Evolutionary conservation across 1,139 yeast species (phyloP).

Genomic region (Meyerozyma carpophila): DNA sequence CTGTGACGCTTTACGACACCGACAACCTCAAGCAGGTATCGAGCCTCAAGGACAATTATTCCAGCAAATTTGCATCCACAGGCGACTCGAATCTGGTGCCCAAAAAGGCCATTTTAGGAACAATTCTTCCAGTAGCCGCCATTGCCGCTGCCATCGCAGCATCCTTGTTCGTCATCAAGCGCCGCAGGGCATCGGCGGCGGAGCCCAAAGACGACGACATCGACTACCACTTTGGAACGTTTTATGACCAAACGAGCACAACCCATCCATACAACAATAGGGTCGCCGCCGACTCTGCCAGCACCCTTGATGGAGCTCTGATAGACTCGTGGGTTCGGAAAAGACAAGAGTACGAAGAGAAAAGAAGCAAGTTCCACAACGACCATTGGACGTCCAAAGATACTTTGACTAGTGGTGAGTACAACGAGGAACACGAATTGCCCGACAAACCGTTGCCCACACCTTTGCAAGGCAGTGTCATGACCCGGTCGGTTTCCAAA

Average conservation of each 20-base stretch:
- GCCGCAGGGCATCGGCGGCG: constrained; percentile 12
- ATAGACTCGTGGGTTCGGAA: constrained; percentile 50
- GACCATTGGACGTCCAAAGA: constrained; percentile 29
- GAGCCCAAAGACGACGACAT: constrained; percentile 20
- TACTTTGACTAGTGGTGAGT: constrained; percentile 14
- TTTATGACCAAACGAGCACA: constrained; percentile 12
- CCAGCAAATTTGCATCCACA: background rate
- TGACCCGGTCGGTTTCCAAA: constrained; percentile 20
- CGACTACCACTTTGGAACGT: constrained; percentile 33
- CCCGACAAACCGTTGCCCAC: constrained; percentile 4
- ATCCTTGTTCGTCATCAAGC: constrained; percentile 14
- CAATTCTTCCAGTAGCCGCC: constrained; percentile 28
- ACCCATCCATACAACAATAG: constrained; percentile 3
- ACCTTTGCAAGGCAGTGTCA: constrained; percentile 2
- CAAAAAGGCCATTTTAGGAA: constrained; percentile 31
- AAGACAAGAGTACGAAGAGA: constrained; percentile 42
- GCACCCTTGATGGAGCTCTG: constrained; percentile 24
- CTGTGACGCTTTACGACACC: constrained; percentile 22
- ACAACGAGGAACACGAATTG: constrained; percentile 5
- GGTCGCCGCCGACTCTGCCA: constrained; percentile 30
- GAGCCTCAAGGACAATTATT: constrained; percentile 2
- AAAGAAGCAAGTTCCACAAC: constrained; percentile 12
- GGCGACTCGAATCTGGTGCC: constrained; percentile 8
- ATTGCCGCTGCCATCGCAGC: constrained; percentile 13
- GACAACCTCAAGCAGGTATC: constrained; percentile 16